These are phyloP conservation scores for Ascoidea rubescens DNA, from an alignment of 805 yeast species.

Conservation along the genomic window DNA sequence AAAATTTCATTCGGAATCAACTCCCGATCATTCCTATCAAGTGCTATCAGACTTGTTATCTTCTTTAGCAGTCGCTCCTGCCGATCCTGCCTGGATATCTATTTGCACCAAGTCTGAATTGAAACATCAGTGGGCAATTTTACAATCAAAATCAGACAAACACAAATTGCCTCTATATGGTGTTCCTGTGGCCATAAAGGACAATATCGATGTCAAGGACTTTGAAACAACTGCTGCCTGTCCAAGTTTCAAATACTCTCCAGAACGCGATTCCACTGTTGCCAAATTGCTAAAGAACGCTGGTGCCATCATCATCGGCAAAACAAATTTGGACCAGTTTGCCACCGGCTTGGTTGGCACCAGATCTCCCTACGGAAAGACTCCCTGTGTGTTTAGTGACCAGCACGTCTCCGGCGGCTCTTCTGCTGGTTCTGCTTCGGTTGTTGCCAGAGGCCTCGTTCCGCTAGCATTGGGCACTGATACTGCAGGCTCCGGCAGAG, in stretches of 20 bases:
- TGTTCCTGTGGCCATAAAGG: conserved; percentile 91
- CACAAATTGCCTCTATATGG: conserved; percentile 62
- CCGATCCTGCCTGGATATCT: conserved; percentile 89
- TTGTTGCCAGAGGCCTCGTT: conserved; percentile 79
- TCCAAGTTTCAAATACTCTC: conserved; percentile 63
- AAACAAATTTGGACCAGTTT: conserved; percentile 92
- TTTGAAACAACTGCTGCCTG: conserved; percentile 91
- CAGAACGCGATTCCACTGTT: conserved; percentile 61
- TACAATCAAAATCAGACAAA: conserved; percentile 49
- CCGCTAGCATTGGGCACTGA: conserved; percentile 90
- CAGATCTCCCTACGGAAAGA: conserved; percentile 87
- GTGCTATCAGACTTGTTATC: conserved; percentile 30
- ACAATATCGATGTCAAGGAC: conserved; percentile 80
- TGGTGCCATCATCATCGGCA: conserved; percentile 90
- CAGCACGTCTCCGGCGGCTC: conserved; percentile 91
- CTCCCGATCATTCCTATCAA: conserved; percentile 46
- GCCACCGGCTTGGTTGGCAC: conserved; percentile 96
- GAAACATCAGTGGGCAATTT: conserved; percentile 61
- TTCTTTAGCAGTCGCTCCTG: conserved; percentile 10
- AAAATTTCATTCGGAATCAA: conserved; percentile 44
- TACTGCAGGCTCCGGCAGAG: conserved; percentile 97
- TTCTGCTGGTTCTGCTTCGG: conserved; percentile 89
- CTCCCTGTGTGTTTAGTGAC: conserved; percentile 63
- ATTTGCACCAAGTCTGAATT: conserved; percentile 50
- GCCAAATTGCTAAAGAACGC: conserved; percentile 64